Evolutionary conservation across 2,329 filamentous ascomycete species (phyloP), one percentile per base, ranked within the genome.

Genomic region (Hirsutella minnesotensis): DNA sequence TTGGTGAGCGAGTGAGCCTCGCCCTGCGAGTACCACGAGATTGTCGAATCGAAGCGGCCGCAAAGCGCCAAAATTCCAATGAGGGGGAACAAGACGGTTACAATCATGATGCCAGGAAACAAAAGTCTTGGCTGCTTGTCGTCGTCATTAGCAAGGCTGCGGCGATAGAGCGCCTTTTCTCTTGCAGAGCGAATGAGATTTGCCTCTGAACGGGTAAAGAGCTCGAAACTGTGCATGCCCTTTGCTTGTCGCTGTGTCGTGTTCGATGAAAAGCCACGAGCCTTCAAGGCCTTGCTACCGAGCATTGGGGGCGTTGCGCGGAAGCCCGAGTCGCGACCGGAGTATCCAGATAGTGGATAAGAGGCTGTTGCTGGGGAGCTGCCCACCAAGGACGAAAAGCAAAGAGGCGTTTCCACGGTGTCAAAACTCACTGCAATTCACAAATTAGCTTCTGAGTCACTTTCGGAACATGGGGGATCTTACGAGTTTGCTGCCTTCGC

Each of bases 21-120:
- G 5, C 72, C 71, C 2, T 60, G 54, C 0, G 70, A 72, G 41
- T 63, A 66, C 70, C 70, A 75, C 7, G 63, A 63, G 22, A 75
- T 61, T 0, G 63, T 63, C 1, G 59, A 56, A 47, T 72, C 63
- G 38, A 74, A 67, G 12, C 56, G 60, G 10, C 70, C 69, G 9
- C 52, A 57, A 21, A 72, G 59, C 1, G 67, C 65, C 8, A 73
- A 50, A 0, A 70, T 45, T 0, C 68, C 64, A 9, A 70, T 54
- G 39, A 75, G 67, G 0, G 72, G 72, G n/a, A 75, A 61, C 7
- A 58, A 34, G 1, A 68, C 42, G 16, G 64, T 66, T 35, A 70
- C 38, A 1, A 56, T 24, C 37, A 64, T 51, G 46, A 72, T 62
- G 12, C 53, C 36, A 9, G 56, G 49, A 48, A 72, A 74, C 41